phyloP scores from a whole-genome alignment of 805 yeast genomes.

The Candida arabinofermentans region DNA sequence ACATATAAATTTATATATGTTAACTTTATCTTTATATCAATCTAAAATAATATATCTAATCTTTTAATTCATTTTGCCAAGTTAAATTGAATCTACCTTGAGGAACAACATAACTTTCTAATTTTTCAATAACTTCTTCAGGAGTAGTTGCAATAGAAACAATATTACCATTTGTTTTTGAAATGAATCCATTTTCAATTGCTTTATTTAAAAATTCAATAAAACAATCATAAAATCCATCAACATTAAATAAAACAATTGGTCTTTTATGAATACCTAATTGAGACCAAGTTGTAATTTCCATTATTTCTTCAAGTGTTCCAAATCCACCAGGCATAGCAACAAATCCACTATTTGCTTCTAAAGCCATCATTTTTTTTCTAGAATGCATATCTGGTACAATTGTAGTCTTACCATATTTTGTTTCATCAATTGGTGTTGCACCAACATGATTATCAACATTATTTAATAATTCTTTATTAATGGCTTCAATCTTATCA shows the following conservation, averaged over 20 bases:
- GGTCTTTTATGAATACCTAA: conserved; percentile 82
- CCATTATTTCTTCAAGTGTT: conserved; percentile 84
- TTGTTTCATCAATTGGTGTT: conserved; percentile 53
- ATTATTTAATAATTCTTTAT: conserved; percentile 42
- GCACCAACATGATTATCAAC: conserved; percentile 61
- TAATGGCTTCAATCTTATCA: conserved; percentile 34
- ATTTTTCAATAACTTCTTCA: conserved; percentile 62
- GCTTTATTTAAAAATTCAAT: conserved; percentile 57
- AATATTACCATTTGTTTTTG: conserved; percentile 60
- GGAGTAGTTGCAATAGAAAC: conserved; percentile 63
- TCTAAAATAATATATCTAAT: neutral
- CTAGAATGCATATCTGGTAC: conserved; percentile 89
- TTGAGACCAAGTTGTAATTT: conserved; percentile 86
- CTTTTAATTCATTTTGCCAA: conserved; percentile 43
- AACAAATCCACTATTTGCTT: conserved; percentile 72
- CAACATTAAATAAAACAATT: conserved; percentile 66
- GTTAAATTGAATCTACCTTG: conserved; percentile 71
- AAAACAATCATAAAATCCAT: conserved; percentile 75
- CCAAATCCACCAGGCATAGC: conserved; percentile 94
- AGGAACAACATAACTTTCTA: conserved; percentile 59
- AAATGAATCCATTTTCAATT: conserved; percentile 62
- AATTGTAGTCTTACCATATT: conserved; percentile 75
- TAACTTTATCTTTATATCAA: neutral
- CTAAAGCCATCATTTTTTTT: conserved; percentile 78
- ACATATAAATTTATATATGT: neutral